Evolutionary conservation across 257 asterid species (phyloP).

Genomic region (Lycium barbarum): DNA sequence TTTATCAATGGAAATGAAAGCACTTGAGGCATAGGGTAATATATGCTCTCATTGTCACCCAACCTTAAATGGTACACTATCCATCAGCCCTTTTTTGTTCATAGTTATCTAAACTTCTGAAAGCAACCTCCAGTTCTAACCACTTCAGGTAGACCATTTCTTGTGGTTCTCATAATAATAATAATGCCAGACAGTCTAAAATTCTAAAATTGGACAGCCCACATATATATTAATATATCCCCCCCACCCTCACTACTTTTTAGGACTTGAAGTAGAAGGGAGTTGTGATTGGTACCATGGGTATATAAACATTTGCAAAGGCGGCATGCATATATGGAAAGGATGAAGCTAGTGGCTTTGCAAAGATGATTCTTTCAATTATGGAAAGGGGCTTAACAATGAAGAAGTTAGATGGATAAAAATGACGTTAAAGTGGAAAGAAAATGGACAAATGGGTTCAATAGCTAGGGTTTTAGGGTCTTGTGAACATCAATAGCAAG

Average conservation of each 20-base stretch:
- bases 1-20: conserved; percentile 43
- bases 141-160: conserved; percentile 34
- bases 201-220: conserved; percentile 32
- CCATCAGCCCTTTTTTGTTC: conserved; percentile 27
- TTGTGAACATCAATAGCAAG: conserved; percentile 28
- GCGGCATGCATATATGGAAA: conserved; percentile 66
- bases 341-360: conserved; percentile 21
- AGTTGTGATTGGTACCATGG: not conserved
- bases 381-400: conserved; percentile 39
- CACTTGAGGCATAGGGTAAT: conserved; percentile 30
- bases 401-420: conserved; percentile 2
- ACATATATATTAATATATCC: not conserved
- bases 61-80: conserved; percentile 32
- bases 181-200: conserved; percentile 28
- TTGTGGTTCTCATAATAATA: conserved; percentile 53
- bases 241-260: not conserved
- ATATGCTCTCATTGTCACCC: conserved; percentile 39
- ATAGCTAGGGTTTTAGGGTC: conserved; percentile 42
- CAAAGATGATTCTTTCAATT: conserved; percentile 34
- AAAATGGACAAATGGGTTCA: not conserved
- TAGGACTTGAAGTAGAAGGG: not conserved
- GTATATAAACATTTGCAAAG: conserved; percentile 31
- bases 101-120: conserved; percentile 47
- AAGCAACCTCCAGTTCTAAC: conserved; percentile 48
- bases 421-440: not conserved